Conservation (phyloP, 441 rosid species). For the Omphalea diandra region DNA sequence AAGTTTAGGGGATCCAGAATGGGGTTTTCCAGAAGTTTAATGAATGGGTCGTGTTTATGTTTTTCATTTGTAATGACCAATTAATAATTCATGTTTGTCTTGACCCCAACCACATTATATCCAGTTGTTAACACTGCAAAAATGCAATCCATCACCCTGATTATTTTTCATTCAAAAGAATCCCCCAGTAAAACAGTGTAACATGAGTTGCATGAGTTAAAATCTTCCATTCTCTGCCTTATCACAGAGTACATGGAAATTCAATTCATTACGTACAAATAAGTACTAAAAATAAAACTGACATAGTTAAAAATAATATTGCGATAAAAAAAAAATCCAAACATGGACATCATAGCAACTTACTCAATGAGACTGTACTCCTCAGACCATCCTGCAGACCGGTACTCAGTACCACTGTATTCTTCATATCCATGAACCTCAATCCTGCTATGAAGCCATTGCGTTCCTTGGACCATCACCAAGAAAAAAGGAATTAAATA, state of each 20-base stretch:
- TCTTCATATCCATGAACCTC: conserved; percentile 89
- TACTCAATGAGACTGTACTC: conserved; percentile 75
- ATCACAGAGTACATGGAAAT: not conserved
- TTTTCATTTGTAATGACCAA: no score
- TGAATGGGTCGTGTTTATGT: no score
- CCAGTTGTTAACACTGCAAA: no score
- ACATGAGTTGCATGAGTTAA: not conserved
- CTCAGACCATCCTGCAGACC: conserved; percentile 89
- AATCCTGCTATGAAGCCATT: conserved; percentile 90
- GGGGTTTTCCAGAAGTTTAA: no score
- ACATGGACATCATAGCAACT: conserved; percentile 24
- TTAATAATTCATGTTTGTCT: no score
- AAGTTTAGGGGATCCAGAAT: no score
- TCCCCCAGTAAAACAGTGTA: no score
- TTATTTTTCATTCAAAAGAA: no score
- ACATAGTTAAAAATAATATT: no score
- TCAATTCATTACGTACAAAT: not conserved
- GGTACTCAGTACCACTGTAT: conserved; percentile 83
- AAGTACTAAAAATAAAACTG: not conserved
- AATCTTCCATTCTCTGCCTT: not conserved
- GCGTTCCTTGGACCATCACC: conserved; percentile 54
- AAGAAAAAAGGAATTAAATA: not conserved
- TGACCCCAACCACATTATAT: no score
- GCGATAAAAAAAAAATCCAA: not conserved
- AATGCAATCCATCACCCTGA: no score